phyloP scores from a whole-genome alignment of 345 rosid species.

The Tarenaya hassleriana region DNA sequence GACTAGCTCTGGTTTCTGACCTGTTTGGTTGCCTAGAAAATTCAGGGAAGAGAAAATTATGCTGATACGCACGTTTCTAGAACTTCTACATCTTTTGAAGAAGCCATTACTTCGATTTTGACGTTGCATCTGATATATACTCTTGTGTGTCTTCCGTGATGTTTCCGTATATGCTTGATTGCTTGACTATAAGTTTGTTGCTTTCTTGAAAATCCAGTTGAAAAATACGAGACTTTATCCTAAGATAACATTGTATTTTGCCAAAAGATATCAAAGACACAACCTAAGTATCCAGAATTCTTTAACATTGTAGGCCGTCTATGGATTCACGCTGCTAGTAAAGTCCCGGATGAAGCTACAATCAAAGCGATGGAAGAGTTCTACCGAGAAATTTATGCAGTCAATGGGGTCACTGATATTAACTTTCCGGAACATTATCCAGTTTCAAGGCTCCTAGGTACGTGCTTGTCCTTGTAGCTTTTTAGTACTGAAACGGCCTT shows the following conservation, averaged over 20 bases:
- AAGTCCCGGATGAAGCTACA: constrained; percentile 79
- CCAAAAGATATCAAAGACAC: too few species aligned
- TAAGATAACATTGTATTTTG: too few species aligned
- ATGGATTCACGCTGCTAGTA: constrained; percentile 94
- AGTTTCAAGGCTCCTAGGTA: constrained; percentile 82
- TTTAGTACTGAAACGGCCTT: not conserved
- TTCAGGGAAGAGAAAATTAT: not conserved
- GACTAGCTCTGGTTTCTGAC: too few species aligned
- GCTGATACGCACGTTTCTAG: constrained; percentile 1
- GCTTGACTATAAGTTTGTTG: too few species aligned
- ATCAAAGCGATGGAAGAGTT: constrained; percentile 92
- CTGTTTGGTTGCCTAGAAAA: too few species aligned
- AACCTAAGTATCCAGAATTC: not conserved
- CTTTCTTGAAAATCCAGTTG: too few species aligned
- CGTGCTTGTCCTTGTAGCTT: not conserved
- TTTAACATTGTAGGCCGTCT: constrained; percentile 54
- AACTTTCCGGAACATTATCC: constrained; percentile 70
- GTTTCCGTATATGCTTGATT: too few species aligned
- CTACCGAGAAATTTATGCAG: constrained; percentile 67
- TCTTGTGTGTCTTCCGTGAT: too few species aligned
- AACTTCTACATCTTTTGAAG: too few species aligned
- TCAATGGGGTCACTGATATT: constrained; percentile 56
- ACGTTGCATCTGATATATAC: too few species aligned
- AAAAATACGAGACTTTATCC: too few species aligned
- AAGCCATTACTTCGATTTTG: too few species aligned